Evolutionary conservation across 441 rosid species (phyloP).

Genomic region (Omphalea diandra): DNA sequence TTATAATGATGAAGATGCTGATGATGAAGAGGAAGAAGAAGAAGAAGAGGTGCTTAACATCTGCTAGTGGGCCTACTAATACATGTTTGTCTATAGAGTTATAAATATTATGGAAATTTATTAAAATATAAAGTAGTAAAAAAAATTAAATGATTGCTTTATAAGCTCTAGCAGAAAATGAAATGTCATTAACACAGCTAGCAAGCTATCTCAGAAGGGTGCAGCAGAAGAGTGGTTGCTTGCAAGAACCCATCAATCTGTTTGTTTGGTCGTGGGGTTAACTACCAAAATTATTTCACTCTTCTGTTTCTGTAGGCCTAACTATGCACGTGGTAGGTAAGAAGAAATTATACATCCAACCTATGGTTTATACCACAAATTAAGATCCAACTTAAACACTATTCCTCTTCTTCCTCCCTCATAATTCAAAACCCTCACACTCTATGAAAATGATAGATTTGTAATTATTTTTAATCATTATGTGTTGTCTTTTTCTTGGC

Average conservation of each 20-base stretch:
- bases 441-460: neutral
- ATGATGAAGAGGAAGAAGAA: too few relatives aligned
- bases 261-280: constrained; percentile 23
- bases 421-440: neutral
- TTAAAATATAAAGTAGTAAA: neutral
- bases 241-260: constrained; percentile 16
- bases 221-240: constrained; percentile 12
- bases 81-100: constrained; percentile 6
- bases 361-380: too few relatives aligned
- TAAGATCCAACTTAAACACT: too few relatives aligned
- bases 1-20: too few relatives aligned
- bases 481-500: neutral
- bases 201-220: constrained; percentile 1
- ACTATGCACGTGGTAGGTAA: constrained; percentile 35
- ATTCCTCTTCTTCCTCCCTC: neutral
- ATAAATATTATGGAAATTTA: neutral
- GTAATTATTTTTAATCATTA: neutral
- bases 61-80: constrained; percentile 26
- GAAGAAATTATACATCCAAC: too few relatives aligned
- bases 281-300: constrained; percentile 44
- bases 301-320: constrained; percentile 31
- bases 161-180: constrained; percentile 4
- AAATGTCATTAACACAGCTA: constrained; percentile 18
- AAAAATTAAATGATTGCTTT: neutral
- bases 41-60: constrained; percentile 26